Evolutionary conservation across 345 rosid species (phyloP).

Genomic region (Eucalyptus pauciflora): DNA sequence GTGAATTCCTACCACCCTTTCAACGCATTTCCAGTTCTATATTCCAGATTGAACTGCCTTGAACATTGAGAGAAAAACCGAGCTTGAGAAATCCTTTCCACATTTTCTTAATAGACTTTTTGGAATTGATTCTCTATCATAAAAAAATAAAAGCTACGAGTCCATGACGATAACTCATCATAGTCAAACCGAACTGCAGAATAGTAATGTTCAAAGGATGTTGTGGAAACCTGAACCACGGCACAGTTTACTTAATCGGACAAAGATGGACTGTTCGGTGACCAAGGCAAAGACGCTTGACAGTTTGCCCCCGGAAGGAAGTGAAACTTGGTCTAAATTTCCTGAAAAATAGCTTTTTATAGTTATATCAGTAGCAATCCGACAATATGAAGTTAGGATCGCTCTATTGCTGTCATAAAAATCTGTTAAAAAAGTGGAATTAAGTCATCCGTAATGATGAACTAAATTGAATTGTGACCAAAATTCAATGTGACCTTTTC

Average conservation of each 20-base stretch:
- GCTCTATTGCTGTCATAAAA: too few species aligned
- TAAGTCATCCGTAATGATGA: fast-evolving
- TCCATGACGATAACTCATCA: not conserved
- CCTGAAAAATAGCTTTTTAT: too few species aligned
- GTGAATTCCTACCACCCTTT: not conserved
- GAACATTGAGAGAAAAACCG: not conserved
- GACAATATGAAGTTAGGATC: fast-evolving
- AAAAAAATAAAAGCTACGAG: not conserved
- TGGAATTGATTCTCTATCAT: not conserved
- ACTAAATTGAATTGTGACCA: too few species aligned
- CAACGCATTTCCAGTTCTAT: not conserved
- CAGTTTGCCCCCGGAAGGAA: fast-evolving
- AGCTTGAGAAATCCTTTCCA: fast-evolving
- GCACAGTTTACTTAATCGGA: too few species aligned
- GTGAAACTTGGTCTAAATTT: too few species aligned
- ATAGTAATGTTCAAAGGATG: too few species aligned
- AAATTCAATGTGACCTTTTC: not conserved
- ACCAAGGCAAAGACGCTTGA: too few species aligned
- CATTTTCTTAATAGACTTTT: not conserved
- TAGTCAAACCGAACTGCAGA: fast-evolving
- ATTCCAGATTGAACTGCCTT: not conserved
- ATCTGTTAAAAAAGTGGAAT: too few species aligned
- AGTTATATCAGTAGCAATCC: too few species aligned
- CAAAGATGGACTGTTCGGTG: too few species aligned
- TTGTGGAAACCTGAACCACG: too few species aligned